phyloP scores from a whole-genome alignment of 108 stramenopile genomes.

The Cyclotella atomus region DNA sequence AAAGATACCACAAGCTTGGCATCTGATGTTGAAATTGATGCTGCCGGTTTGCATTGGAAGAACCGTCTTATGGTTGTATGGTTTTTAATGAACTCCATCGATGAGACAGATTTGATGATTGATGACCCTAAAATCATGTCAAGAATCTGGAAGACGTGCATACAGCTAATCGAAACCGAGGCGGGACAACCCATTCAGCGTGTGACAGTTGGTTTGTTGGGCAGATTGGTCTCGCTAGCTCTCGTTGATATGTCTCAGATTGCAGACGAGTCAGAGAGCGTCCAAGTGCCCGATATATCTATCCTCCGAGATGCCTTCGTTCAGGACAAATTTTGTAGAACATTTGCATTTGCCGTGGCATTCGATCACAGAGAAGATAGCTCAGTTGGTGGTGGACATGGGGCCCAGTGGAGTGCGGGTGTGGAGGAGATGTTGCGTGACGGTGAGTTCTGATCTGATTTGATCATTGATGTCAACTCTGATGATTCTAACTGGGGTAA shows the following conservation, averaged over 20 bases:
- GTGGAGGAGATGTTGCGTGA: conserved; percentile 77
- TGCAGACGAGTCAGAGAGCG: neutral
- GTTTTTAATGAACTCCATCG: conserved; percentile 74
- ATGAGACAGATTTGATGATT: conserved; percentile 59
- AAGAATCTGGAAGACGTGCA: conserved; percentile 68
- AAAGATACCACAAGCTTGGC: conserved; percentile 25
- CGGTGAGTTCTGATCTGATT: neutral
- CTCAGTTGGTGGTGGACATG: conserved; percentile 83
- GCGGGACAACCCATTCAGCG: conserved; percentile 85
- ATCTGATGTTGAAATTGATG: conserved; percentile 25
- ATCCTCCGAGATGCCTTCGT: conserved; percentile 42
- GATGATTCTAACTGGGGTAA: neutral
- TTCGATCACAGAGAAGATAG: conserved; percentile 86
- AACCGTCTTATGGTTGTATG: conserved; percentile 80
- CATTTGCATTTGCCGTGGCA: conserved; percentile 77
- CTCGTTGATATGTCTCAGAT: conserved; percentile 41
- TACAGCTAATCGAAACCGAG: conserved; percentile 75
- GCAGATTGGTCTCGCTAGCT: conserved; percentile 63
- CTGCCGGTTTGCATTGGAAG: conserved; percentile 78
- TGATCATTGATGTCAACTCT: conserved; percentile 13
- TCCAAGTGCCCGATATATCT: conserved; percentile 43
- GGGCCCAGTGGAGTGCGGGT: conserved; percentile 87
- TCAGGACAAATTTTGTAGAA: conserved; percentile 59
- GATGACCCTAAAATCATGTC: conserved; percentile 32
- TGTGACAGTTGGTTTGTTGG: conserved; percentile 81